A percentile compares a stretch with the other conserved stretches of the same genome.
Evolutionary conservation across 2,329 filamentous ascomycete species (phyloP).

Genomic region (Aspergillus jensenii): DNA sequence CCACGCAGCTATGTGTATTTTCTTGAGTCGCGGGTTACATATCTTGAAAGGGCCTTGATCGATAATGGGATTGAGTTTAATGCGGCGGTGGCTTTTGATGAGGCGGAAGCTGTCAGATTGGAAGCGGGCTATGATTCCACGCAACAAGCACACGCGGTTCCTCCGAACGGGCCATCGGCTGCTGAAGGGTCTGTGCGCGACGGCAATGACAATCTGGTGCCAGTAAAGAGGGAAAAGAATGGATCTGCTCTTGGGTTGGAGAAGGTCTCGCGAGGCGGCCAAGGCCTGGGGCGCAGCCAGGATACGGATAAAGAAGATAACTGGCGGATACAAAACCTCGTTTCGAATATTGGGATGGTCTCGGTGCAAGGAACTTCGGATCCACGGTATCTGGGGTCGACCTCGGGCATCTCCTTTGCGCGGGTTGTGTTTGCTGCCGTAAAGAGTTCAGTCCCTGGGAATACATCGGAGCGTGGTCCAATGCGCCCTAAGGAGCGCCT

Average conservation of each 20-base stretch:
- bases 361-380: constrained; percentile 77
- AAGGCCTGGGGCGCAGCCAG: constrained; percentile 29
- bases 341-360: constrained; percentile 71
- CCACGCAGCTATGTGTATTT: constrained; percentile 93
- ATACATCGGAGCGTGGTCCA: constrained; percentile 63
- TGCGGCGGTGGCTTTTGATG: constrained; percentile 67
- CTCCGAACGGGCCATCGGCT: constrained; percentile 16
- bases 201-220: constrained; percentile 14
- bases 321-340: constrained; percentile 64
- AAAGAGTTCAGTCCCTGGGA: constrained; percentile 66
- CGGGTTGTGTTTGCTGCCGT: constrained; percentile 92
- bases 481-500: constrained; percentile 58
- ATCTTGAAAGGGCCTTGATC: constrained; percentile 74
- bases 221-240: constrained; percentile 26
- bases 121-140: constrained; percentile 29
- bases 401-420: constrained; percentile 90
- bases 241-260: constrained; percentile 14
- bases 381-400: constrained; percentile 77
- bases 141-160: constrained; percentile 16
- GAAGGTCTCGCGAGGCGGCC: constrained; percentile 18
- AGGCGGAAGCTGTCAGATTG: constrained; percentile 37
- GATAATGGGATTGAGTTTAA: constrained; percentile 71
- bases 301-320: constrained; percentile 56
- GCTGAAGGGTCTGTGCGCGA: constrained; percentile 16
- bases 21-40: constrained; percentile 79